Percentiles rank a stretch among this genome's conserved stretches.
phyloP scores from a whole-genome alignment of 148 eudicot species.

The Cornus kousa region DNA sequence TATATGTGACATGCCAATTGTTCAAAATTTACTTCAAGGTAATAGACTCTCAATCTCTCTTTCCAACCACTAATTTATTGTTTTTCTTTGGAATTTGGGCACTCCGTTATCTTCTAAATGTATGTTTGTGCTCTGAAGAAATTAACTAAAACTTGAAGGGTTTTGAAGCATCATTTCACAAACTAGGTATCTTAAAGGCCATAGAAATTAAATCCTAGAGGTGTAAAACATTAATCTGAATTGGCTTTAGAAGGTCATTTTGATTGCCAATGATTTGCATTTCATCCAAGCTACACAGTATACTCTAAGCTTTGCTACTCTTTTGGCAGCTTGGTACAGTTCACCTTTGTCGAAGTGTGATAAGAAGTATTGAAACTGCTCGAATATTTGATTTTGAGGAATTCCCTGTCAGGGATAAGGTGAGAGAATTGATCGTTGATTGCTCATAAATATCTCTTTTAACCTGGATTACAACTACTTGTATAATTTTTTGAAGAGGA shows the following conservation, averaged over 20 bases:
- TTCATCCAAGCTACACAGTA: not conserved
- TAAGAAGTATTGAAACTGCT: conserved; percentile 98
- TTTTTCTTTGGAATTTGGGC: not conserved
- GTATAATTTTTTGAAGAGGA: not conserved
- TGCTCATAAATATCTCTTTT: not conserved
- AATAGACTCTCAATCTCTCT: not conserved
- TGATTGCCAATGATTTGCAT: not conserved
- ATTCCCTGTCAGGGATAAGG: conserved; percentile 95
- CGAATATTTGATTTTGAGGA: conserved; percentile 98
- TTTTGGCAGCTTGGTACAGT: conserved; percentile 84
- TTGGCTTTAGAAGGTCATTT: not conserved
- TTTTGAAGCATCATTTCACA: not conserved
- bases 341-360: conserved; percentile 95
- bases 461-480: not conserved
- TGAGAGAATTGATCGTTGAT: conserved; percentile 19
- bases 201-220: not conserved
- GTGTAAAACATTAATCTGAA: not conserved
- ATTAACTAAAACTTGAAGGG: not conserved
- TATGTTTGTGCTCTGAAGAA: not conserved
- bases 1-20: conserved; percentile 92
- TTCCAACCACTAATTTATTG: not conserved
- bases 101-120: not conserved
- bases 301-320: not conserved
- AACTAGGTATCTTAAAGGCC: conserved; percentile 7
- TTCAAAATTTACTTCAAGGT: conserved; percentile 97